These are phyloP conservation scores for Sphagnum tenellum DNA, from an alignment of 225 moss, liverwort and hornwort genomes.

Conservation along the genomic window DNA sequence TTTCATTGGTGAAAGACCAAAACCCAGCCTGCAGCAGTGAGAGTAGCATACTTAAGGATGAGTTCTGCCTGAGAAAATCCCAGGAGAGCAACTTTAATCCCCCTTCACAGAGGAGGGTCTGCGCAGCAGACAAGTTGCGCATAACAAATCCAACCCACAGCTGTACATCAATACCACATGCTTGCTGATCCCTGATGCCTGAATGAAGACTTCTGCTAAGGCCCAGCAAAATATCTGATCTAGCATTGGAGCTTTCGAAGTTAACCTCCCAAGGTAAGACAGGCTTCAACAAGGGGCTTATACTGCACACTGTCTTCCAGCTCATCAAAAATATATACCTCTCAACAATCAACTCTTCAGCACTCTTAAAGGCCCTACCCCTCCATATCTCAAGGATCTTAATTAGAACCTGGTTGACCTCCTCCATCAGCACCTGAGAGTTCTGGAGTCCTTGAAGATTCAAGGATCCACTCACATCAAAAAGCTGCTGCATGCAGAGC, in stretches of 20 bases:
- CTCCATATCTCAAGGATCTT: conserved; percentile 81
- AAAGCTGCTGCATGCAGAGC: conserved; percentile 75
- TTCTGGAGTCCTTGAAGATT: conserved; percentile 42
- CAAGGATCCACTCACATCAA: conserved; percentile 67
- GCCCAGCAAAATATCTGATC: conserved; percentile 69
- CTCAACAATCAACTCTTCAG: conserved; percentile 87
- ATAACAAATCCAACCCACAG: conserved; percentile 57
- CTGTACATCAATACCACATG: conserved; percentile 32
- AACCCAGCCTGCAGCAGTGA: conserved; percentile 73
- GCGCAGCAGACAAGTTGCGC: conserved; percentile 45
- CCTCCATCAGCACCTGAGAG: conserved; percentile 55
- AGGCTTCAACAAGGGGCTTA: conserved; percentile 54
- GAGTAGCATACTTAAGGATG: conserved; percentile 67
- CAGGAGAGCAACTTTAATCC: conserved; percentile 58
- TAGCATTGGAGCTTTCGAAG: conserved; percentile 24
- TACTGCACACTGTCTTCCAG: conserved; percentile 78
- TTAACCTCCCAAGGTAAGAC: conserved; percentile 50
- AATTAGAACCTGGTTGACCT: conserved; percentile 57
- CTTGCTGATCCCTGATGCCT: conserved; percentile 20
- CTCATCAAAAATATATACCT: conserved; percentile 84
- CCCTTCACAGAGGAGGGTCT: conserved; percentile 42
- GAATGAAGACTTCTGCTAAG: conserved; percentile 62
- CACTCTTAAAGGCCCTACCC: conserved; percentile 67
- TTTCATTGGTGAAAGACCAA: conserved; percentile 13
- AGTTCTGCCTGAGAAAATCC: conserved; percentile 79